Evolutionary conservation across 1,139 yeast species (phyloP).

Genomic region (Taphrina betulina): DNA sequence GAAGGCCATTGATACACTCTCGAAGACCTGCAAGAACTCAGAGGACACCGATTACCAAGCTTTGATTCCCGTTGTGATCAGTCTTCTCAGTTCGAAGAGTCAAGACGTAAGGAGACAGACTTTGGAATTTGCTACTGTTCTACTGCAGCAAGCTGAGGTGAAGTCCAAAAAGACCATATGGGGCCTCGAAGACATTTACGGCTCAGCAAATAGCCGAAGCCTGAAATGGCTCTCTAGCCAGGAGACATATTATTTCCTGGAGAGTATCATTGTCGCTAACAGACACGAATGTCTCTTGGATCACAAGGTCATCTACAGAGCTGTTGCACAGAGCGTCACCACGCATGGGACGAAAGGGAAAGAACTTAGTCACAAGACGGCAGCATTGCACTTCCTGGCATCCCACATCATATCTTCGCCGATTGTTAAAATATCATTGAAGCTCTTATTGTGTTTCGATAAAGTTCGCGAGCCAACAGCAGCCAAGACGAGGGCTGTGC

Average conservation of each 20-base stretch:
- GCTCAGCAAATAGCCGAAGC: slow-evolving; percentile 48
- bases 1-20: slow-evolving; percentile 49
- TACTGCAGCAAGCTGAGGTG: not conserved
- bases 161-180: slow-evolving; percentile 18
- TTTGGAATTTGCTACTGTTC: not conserved
- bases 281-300: slow-evolving; percentile 52
- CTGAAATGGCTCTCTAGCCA: slow-evolving; percentile 59
- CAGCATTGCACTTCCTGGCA: slow-evolving; percentile 37
- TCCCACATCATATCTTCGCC: slow-evolving; percentile 38
- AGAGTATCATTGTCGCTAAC: slow-evolving; percentile 47
- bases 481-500: slow-evolving; percentile 35
- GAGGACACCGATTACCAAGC: slow-evolving; percentile 44
- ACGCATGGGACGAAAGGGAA: slow-evolving; percentile 35
- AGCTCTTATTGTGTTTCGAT: slow-evolving; percentile 34
- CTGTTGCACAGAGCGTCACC: slow-evolving; percentile 42
- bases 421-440: slow-evolving; percentile 36
- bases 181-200: slow-evolving; percentile 27
- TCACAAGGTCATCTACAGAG: slow-evolving; percentile 47
- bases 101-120: slow-evolving; percentile 44
- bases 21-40: slow-evolving; percentile 23
- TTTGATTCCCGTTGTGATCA: slow-evolving; percentile 42
- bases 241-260: slow-evolving; percentile 57
- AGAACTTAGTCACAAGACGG: slow-evolving; percentile 39
- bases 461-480: slow-evolving; percentile 41
- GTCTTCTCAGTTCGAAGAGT: slow-evolving; percentile 42